Conservation (phyloP, 2,329 filamentous ascomycete species). For the Aureobasidium sp. region DNA sequence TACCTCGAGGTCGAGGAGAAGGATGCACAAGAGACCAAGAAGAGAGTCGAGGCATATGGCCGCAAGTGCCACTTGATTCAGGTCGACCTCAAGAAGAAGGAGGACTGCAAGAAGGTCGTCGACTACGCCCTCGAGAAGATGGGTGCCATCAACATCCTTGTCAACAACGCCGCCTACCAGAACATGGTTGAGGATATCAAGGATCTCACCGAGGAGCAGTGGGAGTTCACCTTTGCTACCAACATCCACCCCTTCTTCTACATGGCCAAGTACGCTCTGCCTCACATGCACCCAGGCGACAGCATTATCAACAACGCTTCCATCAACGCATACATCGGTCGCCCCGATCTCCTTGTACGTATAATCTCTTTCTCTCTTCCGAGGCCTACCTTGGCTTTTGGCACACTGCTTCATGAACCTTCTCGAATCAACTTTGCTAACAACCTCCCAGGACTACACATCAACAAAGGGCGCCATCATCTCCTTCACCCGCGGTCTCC, state of each 20-base stretch:
- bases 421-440: too few relatives aligned
- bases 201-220: conserved; percentile 63
- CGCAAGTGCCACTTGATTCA: conserved; percentile 55
- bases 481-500: conserved; percentile 67
- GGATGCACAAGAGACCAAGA: conserved; percentile 68
- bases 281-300: conserved; percentile 64
- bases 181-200: conserved; percentile 64
- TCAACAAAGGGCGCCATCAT: conserved; percentile 71
- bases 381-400: too few relatives aligned
- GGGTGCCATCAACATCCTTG: conserved; percentile 63
- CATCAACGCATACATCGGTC: conserved; percentile 74
- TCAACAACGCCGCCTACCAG: conserved; percentile 65
- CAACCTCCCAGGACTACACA: conserved; percentile 53
- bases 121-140: conserved; percentile 57
- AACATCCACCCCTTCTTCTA: conserved; percentile 81
- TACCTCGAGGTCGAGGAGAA: conserved; percentile 64
- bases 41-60: conserved; percentile 58
- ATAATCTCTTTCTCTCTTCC: too few relatives aligned
- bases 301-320: conserved; percentile 82
- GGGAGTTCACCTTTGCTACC: conserved; percentile 68
- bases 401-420: accelerated
- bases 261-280: conserved; percentile 66
- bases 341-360: conserved; percentile 57
- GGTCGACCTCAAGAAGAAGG: conserved; percentile 54
- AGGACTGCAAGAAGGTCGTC: conserved; percentile 62